Evolutionary conservation across 345 rosid genomes (phyloP), one percentile per base, ranked within the genome.

Genomic region (Rhodamnia argentea): DNA sequence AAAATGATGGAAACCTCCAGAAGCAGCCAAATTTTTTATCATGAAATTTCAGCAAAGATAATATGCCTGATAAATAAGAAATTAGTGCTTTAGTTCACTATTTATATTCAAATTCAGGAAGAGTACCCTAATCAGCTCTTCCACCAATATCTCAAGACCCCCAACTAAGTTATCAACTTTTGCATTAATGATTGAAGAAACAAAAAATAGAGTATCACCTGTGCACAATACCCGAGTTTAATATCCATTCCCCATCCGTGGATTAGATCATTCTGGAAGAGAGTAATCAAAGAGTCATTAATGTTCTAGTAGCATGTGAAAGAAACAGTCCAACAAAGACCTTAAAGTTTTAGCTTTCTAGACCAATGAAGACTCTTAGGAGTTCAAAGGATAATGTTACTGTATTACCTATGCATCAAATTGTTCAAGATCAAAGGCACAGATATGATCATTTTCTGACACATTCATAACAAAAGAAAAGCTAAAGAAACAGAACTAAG

Each of bases 221-320:
- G 99, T 52, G 99, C 99, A 88, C 99, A 97, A 87, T 97, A 97
- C 20, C 99, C 99, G 50, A 97, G 98, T 88, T 96, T 96, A 91
- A 97, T 97, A 88, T 97, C 99, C 95, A 97, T 88, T 90, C 99
- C 99, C 99, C 99, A 97, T 59, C 98, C 99, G 84, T 97, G 99
- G 82, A 97, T 96, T 54, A 97, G 94, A 92, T 97, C 99, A 86
- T 96, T 97, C 99, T 97, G 89, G 58, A 83, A 44, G 60, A 60
- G 75, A 55, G 84, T 37, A 13, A 70, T 27, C 27, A 82, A 24
- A 24, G 23, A 24, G 62, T 27, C 40, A 85, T n/a, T 47, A 74
- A 78, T 37, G 60, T 62, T 52, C n/a, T 58, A 83, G 22, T 24
- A 83, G 11, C 29, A 42, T 13, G 42, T 57, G 64, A 85, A 20